Percentiles rank a stretch among this genome's conserved stretches.
Evolutionary conservation across 176 grass and related monocot species (phyloP).

Genomic region (Oryza officinalis): DNA sequence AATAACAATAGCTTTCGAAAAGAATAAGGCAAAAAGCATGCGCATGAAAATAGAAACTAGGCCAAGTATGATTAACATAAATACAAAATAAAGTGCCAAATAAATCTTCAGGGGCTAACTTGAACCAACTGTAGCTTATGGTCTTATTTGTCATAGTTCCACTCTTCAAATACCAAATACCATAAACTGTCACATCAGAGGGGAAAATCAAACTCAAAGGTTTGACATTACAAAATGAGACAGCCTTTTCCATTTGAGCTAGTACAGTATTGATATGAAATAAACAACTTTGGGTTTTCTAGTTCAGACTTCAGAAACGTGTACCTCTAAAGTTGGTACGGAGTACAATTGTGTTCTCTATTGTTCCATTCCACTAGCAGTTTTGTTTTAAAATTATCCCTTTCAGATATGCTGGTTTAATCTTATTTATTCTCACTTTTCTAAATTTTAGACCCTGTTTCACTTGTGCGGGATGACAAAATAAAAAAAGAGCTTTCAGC

Average conservation of each 20-base stretch:
- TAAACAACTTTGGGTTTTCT: constrained; percentile 10
- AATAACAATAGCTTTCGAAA: not conserved
- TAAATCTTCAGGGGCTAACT: not conserved
- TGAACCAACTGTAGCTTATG: not conserved
- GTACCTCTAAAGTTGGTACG: not conserved
- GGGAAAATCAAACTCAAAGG: not conserved
- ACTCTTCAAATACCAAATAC: not conserved
- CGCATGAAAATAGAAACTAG: not conserved
- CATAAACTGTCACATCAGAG: not conserved
- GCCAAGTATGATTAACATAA: not conserved
- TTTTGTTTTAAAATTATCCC: not conserved
- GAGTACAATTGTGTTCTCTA: not conserved
- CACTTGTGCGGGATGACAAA: constrained; percentile 82
- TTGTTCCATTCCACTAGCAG: constrained; percentile 20
- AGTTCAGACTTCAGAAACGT: not conserved
- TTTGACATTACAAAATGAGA: not conserved
- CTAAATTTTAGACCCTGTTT: constrained; percentile 76
- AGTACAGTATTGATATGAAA: constrained; percentile 17
- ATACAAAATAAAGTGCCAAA: not conserved
- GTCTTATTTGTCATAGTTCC: not conserved
- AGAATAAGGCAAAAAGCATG: not conserved
- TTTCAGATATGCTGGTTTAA: constrained; percentile 15
- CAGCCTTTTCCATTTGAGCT: not conserved
- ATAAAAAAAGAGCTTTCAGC: constrained; percentile 67
- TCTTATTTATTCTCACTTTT: constrained; percentile 37